Base-by-base conservation (phyloP, 257 asterid genomes). In the Solanum etuberosum region DNA sequence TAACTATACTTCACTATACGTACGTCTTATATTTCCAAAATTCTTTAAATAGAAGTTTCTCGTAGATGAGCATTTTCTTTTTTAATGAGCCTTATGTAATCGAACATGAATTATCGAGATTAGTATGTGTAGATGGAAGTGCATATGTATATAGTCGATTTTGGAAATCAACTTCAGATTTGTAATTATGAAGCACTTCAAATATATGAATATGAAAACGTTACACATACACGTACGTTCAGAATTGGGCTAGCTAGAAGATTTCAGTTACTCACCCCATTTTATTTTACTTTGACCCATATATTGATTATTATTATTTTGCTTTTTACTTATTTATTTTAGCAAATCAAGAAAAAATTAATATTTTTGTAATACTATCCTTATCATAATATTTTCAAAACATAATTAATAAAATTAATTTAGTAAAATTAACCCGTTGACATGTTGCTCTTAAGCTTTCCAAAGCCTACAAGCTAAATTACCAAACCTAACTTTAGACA, bases 161-260 rank as follows among this genome's bases (percentile, higher is more conserved):
- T 65, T 61, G 15, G 6, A 61, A 10, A n/a, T 13, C 23, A 68
- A 68, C 5, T 29, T 14, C 5, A 27, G 0, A 65, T 14, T 65
- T 5, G 1, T 7, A 6, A 12, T 14, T 65, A 9, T 9, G 14
- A 61, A 61, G 29, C 12, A 61, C 14, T 61, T 23, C 68, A 61
- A 61, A 61, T 9, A 12, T 25, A 61, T 11, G 18, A 63, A 0
- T 63, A 9, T 21, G 29, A 59, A 1, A 59, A 23, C 14, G 5
- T n/a, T n/a, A 63, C 32, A n/a, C 0, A 5, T 1, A 67, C 21
- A 3, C 7, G 9, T 51, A 68, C 8, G 11, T 20, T 54, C 0
- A 54, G 0, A 54, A 4, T 54, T 54, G 4, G 0, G 10, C 2
- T 54, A 0, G 25, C 0, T 11, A 54, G 0, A 54, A 54, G 2